Evolutionary conservation across 1,284 basidiomycete genomes (phyloP).

Genomic region (Mrakiaceae sp.): DNA sequence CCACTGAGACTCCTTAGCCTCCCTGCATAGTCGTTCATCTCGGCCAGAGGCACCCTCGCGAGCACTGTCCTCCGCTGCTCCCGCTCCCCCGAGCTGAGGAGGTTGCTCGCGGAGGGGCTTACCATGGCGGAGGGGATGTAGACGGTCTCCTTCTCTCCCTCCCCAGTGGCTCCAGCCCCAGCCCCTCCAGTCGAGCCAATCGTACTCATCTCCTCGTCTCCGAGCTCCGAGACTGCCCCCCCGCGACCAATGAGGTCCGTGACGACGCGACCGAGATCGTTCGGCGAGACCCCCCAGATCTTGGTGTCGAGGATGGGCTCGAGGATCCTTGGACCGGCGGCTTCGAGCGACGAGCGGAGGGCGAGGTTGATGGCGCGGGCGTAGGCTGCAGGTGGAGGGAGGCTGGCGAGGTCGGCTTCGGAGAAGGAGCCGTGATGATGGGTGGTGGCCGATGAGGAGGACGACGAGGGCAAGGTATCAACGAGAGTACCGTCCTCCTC

Average conservation of each 20-base stretch:
- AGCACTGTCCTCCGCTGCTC: constrained; percentile 10
- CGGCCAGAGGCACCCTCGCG: constrained; percentile 11
- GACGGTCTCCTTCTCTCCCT: background rate
- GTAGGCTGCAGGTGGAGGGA: constrained; percentile 13
- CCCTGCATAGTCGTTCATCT: constrained; percentile 13
- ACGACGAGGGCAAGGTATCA: background rate
- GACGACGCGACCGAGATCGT: constrained; percentile 14
- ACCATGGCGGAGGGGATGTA: constrained; percentile 15
- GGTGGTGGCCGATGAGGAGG: background rate
- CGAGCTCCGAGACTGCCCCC: constrained; percentile 8
- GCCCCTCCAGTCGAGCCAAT: background rate
- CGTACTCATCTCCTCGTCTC: constrained; percentile 6
- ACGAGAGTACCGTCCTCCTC: too few relatives aligned
- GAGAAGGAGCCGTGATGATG: background rate
- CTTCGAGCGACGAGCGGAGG: background rate
- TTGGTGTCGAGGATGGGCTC: constrained; percentile 21
- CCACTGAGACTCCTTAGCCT: constrained; percentile 15
- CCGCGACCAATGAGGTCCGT: constrained; percentile 12
- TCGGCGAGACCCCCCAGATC: constrained; percentile 11
- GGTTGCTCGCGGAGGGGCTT: constrained; percentile 10
- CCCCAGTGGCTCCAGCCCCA: background rate
- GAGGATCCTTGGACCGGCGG: constrained; percentile 20
- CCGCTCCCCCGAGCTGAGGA: constrained; percentile 2
- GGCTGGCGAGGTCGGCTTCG: background rate
- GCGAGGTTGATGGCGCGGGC: constrained; percentile 12